Evolutionary conservation across 1,139 yeast species (phyloP), one percentile per base, ranked within the genome.

Genomic region (Kluyveromyces sp.): DNA sequence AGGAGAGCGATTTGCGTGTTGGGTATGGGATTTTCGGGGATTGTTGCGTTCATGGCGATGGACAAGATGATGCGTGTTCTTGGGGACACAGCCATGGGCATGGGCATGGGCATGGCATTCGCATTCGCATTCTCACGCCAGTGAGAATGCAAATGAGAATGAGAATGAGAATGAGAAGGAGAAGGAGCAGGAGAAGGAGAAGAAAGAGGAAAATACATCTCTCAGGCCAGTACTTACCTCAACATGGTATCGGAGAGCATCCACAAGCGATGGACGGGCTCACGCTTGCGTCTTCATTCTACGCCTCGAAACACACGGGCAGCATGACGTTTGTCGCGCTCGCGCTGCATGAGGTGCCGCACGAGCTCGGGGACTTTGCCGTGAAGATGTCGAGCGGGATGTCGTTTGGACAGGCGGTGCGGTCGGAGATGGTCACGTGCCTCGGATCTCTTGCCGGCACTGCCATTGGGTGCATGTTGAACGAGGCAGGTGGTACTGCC

Each of bases 321-420:
- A 76, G 81, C 26, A 72, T 82, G 4, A 80, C 87, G 1, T 75
- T 83, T 32, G 65, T 81, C 33, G 84, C 87, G 1, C 80, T 82
- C 34, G 72, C 81, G 53, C 74, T 79, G 64, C 90, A 82, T 60
- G 89, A 83, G 61, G 75, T 82, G 43, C 90, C 90, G 7, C 89
- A 82, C 58, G 86, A 81, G 57, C 74, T 82, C 48, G 87, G 88
- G 43, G 90, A 83, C 57, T 81, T 80, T 64, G 87, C 87, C 0
- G 65, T 83, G 34, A 65, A 81, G 49, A 70, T 81, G 47, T 80
- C 80, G 54, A 81, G 81, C 27, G 88, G 88, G 0, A 75, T 79
- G 53, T 68, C 82, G 32, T 78, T 78, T 60, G 63, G 74, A 60
- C 77, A 77, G 49, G 86, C 86, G 4, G 70, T 81, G 71, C 71